phyloP scores from a whole-genome alignment of 176 grass and related monocot genomes.

The Rhynchospora tenuis region DNA sequence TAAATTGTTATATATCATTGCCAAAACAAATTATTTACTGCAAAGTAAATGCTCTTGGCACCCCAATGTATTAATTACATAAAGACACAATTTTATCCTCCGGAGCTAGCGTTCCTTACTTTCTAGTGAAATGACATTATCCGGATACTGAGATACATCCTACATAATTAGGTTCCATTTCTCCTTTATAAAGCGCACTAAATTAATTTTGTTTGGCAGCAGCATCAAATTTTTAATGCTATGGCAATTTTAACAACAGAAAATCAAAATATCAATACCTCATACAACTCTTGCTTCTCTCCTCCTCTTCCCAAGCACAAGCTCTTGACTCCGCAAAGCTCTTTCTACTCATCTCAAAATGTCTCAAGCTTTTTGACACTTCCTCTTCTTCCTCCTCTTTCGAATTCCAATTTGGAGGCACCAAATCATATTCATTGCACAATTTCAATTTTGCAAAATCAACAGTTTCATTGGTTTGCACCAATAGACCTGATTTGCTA shows the following conservation, averaged over 20 bases:
- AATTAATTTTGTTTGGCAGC: not conserved
- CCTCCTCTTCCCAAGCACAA: constrained; percentile 76
- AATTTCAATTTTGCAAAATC: constrained; percentile 83
- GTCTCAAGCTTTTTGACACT: constrained; percentile 81
- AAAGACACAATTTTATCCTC: not conserved
- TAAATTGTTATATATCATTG: not conserved
- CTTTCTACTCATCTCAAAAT: constrained; percentile 60
- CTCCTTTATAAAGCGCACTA: not conserved
- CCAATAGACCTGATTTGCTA: constrained; percentile 62
- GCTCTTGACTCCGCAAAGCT: constrained; percentile 42
- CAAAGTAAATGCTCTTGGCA: not conserved
- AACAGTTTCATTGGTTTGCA: constrained; percentile 36
- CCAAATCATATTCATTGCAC: constrained; percentile 56
- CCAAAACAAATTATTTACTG: not conserved
- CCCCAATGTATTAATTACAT: not conserved
- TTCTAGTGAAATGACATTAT: not conserved
- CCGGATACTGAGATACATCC: not conserved
- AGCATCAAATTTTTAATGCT: not conserved
- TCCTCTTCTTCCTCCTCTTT: constrained; percentile 95
- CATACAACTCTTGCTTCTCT: constrained; percentile 86
- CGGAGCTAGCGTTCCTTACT: not conserved
- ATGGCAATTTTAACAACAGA: not conserved
- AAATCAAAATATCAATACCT: constrained; percentile 36
- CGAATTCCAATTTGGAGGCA: constrained; percentile 68
- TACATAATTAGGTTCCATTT: not conserved